Conservation (phyloP, 495 filamentous ascomycete genomes). For the Zalerion maritima region DNA sequence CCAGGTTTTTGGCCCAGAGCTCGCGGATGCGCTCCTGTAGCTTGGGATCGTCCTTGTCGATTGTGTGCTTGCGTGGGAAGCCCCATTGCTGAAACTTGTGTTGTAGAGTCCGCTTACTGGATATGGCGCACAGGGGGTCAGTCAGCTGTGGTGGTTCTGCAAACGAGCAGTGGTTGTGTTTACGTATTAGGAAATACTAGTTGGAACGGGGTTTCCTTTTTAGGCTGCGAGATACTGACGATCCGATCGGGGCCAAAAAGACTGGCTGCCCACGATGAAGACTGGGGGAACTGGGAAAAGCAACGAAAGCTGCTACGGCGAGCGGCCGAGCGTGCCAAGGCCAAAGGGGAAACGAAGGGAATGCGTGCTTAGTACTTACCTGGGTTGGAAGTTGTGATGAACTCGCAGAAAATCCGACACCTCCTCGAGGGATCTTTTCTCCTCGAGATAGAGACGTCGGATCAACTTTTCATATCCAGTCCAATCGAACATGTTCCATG, state of each 20-base stretch:
- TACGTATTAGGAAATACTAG: no score
- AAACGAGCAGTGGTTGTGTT: no score
- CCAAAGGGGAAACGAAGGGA: background rate
- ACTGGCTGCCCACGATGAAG: no score
- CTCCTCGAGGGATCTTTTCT: conserved; percentile 53
- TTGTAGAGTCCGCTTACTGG: conserved; percentile 59
- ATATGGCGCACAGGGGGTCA: background rate
- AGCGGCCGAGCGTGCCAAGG: no score
- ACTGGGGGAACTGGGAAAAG: no score
- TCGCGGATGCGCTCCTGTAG: conserved; percentile 54
- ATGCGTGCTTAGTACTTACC: no score
- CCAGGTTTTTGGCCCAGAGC: conserved; percentile 61
- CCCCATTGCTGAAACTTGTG: conserved; percentile 63
- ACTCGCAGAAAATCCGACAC: conserved; percentile 48
- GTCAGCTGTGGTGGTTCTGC: background rate
- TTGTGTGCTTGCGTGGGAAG: conserved; percentile 60
- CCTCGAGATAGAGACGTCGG: conserved; percentile 60
- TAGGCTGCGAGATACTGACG: no score
- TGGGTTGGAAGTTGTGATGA: conserved; percentile 48
- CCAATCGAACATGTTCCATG: no score
- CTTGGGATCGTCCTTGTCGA: conserved; percentile 47
- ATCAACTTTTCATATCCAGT: no score
- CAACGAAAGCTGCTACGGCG: no score
- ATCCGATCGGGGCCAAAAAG: no score
- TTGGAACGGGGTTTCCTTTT: no score